These are phyloP conservation scores for Tylopilus rubrobrunneus DNA, from an alignment of 768 basidiomycete genomes.

Conservation along the genomic window DNA sequence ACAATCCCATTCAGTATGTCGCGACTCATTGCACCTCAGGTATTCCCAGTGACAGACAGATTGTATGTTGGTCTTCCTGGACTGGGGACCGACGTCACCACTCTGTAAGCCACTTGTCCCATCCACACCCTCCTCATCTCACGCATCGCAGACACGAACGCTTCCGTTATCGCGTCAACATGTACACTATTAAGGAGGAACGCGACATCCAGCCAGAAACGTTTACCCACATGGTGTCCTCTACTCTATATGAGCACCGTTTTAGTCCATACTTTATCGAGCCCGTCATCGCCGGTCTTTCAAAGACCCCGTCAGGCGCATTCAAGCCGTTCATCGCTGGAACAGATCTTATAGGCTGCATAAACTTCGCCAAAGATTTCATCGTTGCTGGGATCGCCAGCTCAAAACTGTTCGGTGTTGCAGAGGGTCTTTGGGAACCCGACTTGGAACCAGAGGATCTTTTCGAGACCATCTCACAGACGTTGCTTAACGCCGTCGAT, in stretches of 20 bases:
- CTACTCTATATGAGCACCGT: constrained; percentile 91
- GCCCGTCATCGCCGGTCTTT: constrained; percentile 92
- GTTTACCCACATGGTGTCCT: constrained; percentile 92
- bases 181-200: constrained; percentile 99
- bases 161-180: constrained; percentile 92
- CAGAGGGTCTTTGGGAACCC: constrained; percentile 98
- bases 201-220: constrained; percentile 95
- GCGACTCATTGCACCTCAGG: constrained; percentile 41
- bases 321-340: constrained; percentile 92
- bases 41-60: constrained; percentile 91
- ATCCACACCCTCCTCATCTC: not conserved
- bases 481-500: constrained; percentile 90
- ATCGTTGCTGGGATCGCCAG: constrained; percentile 93
- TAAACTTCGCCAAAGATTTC: constrained; percentile 95
- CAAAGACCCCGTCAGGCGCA: constrained; percentile 64
- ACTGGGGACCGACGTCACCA: constrained; percentile 88
- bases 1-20: constrained; percentile 12
- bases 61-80: constrained; percentile 91
- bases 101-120: constrained; percentile 55
- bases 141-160: constrained; percentile 65
- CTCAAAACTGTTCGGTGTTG: constrained; percentile 91
- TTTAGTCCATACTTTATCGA: constrained; percentile 97
- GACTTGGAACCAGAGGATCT: constrained; percentile 94
- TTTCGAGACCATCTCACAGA: constrained; percentile 98
- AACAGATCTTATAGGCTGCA: constrained; percentile 89